phyloP scores from a whole-genome alignment of 345 rosid species.

The Syzygium aromaticum region DNA sequence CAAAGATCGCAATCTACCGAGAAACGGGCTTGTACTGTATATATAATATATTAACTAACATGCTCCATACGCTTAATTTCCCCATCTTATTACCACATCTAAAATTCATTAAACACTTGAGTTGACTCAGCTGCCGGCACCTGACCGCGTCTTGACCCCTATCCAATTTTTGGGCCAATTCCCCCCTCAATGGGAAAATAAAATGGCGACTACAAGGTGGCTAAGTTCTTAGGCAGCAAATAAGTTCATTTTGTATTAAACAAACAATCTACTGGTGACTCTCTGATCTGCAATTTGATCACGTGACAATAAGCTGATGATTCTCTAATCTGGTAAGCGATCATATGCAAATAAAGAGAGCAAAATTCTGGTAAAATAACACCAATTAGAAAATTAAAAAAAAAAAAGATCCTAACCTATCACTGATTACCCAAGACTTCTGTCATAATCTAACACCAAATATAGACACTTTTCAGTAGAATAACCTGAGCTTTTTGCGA shows the following conservation, averaged over 20 bases:
- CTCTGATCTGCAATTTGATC: neutral
- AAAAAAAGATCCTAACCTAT: neutral
- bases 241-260: neutral
- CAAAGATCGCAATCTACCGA: neutral
- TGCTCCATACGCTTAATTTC: neutral
- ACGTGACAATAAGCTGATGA: neutral
- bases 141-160: too few relatives aligned
- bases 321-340: neutral
- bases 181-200: too few relatives aligned
- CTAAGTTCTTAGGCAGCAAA: neutral
- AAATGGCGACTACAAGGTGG: neutral
- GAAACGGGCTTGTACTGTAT: neutral
- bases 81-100: neutral
- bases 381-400: neutral
- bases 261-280: neutral
- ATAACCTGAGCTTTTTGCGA: slow-evolving; percentile 97
- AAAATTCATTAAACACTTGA: neutral
- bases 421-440: neutral
- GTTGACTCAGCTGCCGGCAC: too few relatives aligned
- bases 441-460: neutral
- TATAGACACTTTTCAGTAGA: neutral
- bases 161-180: too few relatives aligned
- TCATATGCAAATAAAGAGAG: neutral
- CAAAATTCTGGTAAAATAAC: neutral
- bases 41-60: neutral